A percentile compares a stretch with the other conserved stretches of the same genome.
These are phyloP conservation scores for Mycena filopes DNA, from an alignment of 768 basidiomycete species.

Conservation along the genomic window DNA sequence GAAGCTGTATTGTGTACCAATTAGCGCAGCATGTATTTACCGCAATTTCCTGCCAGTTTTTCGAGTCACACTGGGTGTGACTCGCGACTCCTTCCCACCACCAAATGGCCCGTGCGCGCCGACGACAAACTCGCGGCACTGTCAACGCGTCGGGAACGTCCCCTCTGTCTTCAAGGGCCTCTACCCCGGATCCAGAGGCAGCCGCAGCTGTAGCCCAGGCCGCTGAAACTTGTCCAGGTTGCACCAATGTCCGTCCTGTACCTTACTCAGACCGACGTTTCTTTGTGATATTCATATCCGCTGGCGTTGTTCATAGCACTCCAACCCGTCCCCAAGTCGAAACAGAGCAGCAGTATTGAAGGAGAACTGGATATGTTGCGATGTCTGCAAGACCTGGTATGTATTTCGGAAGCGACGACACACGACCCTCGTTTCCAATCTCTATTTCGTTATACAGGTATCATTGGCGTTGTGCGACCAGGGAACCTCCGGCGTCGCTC, in stretches of 20 bases:
- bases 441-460: conserved; percentile 29
- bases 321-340: no score
- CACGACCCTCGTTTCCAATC: no score
- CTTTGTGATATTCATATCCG: no score
- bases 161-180: conserved; percentile 23
- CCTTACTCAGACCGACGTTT: conserved; percentile 27
- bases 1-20: conserved; percentile 21
- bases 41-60: not conserved
- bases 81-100: not conserved
- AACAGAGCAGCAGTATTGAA: conserved; percentile 42
- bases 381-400: conserved; percentile 82
- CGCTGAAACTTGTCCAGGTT: conserved; percentile 61
- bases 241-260: conserved; percentile 48
- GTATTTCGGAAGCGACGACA: no score
- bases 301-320: no score
- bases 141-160: conserved; percentile 22
- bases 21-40: no score
- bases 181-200: conserved; percentile 22
- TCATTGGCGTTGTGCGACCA: conserved; percentile 80
- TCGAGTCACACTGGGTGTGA: no score
- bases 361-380: conserved; percentile 87
- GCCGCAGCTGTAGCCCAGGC: not conserved
- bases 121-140: conserved; percentile 19
- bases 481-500: conserved; percentile 19
- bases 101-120: conserved; percentile 28